A percentile compares a stretch with the other conserved stretches of the same genome.
These are phyloP conservation scores for Casuarina glauca DNA, from an alignment of 306 rosid genomes.

Conservation along the genomic window DNA sequence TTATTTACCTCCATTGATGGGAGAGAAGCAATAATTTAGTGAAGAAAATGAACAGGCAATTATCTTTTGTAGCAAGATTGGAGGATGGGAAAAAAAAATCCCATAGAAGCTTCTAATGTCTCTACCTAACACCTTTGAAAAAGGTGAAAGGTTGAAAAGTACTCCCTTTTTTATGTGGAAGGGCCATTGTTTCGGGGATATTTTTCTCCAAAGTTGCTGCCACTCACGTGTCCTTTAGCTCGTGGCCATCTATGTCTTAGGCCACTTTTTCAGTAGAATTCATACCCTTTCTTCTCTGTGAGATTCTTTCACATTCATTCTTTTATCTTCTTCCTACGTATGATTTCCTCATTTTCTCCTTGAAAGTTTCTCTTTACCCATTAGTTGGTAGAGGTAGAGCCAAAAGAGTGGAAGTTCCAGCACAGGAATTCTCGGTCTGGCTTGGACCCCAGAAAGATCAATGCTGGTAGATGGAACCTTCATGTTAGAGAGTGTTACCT, in stretches of 20 bases:
- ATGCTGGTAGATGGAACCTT: too few species aligned
- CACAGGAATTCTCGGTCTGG: background rate
- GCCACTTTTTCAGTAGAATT: conserved; percentile 25
- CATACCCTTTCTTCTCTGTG: conserved; percentile 17
- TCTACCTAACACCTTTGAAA: conserved; percentile 57
- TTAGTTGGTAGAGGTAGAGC: background rate
- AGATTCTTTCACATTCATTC: conserved; percentile 12
- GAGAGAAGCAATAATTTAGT: conserved; percentile 25
- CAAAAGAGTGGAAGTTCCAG: background rate
- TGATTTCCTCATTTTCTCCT: background rate
- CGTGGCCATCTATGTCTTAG: conserved; percentile 23
- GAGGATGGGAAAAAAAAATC: conserved; percentile 23
- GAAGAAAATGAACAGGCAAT: background rate
- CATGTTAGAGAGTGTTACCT: background rate
- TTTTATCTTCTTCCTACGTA: background rate
- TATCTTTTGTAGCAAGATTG: background rate
- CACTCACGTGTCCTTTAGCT: conserved; percentile 20
- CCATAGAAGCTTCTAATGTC: conserved; percentile 47
- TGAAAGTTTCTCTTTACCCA: background rate
- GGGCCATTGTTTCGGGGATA: conserved; percentile 21
- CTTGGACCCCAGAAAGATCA: background rate
- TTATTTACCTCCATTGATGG: conserved; percentile 25
- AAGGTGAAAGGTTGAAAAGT: conserved; percentile 36
- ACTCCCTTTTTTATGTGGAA: conserved; percentile 8
- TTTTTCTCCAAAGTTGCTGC: conserved; percentile 17